Conservation (phyloP, 768 basidiomycete genomes). For the Xerocomellus amylosporus region DNA sequence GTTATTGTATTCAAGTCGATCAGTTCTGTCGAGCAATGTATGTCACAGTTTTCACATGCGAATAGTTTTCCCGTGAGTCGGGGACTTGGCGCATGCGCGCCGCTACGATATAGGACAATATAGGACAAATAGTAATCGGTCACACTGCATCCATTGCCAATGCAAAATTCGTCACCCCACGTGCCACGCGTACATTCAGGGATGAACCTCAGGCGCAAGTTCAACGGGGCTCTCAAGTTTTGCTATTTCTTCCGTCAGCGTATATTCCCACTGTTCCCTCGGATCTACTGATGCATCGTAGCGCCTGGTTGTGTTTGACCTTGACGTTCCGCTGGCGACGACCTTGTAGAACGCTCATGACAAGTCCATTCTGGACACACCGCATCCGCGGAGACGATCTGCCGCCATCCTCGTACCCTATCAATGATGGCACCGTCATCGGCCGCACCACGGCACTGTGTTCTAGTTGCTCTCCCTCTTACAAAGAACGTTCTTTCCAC, state of each 20-base stretch:
- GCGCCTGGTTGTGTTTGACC: conserved; percentile 83
- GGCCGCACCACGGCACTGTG: conserved; percentile 79
- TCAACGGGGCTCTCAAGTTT: conserved; percentile 65
- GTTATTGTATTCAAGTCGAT: no score
- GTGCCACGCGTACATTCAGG: conserved; percentile 54
- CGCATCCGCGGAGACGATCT: conserved; percentile 76
- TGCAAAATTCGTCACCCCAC: no score
- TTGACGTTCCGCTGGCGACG: conserved; percentile 76
- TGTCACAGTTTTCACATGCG: no score
- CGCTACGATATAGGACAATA: no score
- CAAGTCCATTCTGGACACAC: conserved; percentile 72
- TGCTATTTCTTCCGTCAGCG: conserved; percentile 63
- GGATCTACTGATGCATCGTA: conserved; percentile 30
- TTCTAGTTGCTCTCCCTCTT: conserved; percentile 79
- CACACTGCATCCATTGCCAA: no score
- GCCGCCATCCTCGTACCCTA: conserved; percentile 79
- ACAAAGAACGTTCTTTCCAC: conserved; percentile 73
- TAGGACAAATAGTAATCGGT: no score
- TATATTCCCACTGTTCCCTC: background rate
- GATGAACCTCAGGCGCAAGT: conserved; percentile 66
- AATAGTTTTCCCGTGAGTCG: no score
- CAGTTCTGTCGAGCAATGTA: no score
- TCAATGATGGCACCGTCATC: conserved; percentile 81
- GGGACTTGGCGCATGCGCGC: no score
- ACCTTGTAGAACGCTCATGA: conserved; percentile 83